These are phyloP conservation scores for Fusarium guadeloupense DNA, from an alignment of 2,329 filamentous ascomycete species.

Conservation along the genomic window DNA sequence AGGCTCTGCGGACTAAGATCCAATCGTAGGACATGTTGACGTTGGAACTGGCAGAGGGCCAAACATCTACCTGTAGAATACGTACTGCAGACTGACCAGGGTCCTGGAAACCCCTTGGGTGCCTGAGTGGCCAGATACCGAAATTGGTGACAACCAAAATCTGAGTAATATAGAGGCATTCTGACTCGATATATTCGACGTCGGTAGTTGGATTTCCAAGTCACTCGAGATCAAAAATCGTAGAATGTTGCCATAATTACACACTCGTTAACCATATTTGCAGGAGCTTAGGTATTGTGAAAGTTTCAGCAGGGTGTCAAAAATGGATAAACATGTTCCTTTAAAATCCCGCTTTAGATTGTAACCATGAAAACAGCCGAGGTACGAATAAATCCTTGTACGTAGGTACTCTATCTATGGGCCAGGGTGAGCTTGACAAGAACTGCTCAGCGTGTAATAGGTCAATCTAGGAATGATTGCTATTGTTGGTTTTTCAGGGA, in stretches of 20 bases:
- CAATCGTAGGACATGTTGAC: constrained; percentile 15
- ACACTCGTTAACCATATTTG: not conserved
- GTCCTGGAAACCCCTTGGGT: not conserved
- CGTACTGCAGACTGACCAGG: constrained; percentile 4
- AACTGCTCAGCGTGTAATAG: constrained; percentile 7
- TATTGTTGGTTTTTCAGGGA: constrained; percentile 16
- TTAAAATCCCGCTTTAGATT: constrained; percentile 15
- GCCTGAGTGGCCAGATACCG: not conserved
- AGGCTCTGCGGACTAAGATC: constrained; percentile 20
- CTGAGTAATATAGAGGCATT: not conserved
- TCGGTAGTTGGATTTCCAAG: constrained; percentile 2
- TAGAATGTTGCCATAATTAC: not conserved
- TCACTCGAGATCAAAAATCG: not conserved
- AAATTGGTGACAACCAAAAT: constrained; percentile 1
- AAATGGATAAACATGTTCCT: constrained; percentile 10
- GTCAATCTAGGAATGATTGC: constrained; percentile 3
- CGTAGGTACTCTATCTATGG: constrained; percentile 4
- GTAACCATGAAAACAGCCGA: constrained; percentile 4
- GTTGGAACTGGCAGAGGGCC: constrained; percentile 5
- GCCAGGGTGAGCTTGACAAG: constrained; percentile 6
- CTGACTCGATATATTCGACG: constrained; percentile 4
- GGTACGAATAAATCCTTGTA: not conserved
- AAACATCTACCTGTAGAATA: constrained; percentile 17
- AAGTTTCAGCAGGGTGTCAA: constrained; percentile 2
- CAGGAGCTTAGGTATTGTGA: constrained; percentile 14